Evolutionary conservation across 148 eudicot genomes (phyloP).

Genomic region (Linanthus parryae): DNA sequence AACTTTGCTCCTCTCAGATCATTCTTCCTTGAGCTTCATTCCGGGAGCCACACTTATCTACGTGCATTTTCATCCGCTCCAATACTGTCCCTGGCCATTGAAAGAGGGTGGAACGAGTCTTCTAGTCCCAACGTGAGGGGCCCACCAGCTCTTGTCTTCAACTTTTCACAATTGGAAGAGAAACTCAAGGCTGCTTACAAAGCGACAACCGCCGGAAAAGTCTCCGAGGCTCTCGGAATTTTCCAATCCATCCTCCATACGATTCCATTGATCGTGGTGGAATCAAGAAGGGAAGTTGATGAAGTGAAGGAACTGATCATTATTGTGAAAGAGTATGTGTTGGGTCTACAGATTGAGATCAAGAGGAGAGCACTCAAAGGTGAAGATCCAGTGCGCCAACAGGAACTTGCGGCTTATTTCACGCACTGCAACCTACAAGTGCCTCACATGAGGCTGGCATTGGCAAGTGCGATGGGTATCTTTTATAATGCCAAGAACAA

Average conservation of each 20-base stretch:
- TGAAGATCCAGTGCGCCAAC: slow-evolving; percentile 81
- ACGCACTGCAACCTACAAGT: slow-evolving; percentile 87
- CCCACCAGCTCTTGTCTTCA: slow-evolving; percentile 75
- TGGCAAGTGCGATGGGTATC: slow-evolving; percentile 68
- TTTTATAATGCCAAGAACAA: slow-evolving; percentile 69
- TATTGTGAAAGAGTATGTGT: slow-evolving; percentile 76
- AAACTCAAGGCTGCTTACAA: slow-evolving; percentile 75
- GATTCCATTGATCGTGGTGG: slow-evolving; percentile 82
- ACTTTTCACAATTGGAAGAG: slow-evolving; percentile 76
- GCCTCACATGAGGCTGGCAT: slow-evolving; percentile 79
- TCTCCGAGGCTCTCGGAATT: slow-evolving; percentile 69
- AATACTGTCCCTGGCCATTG: slow-evolving; percentile 60
- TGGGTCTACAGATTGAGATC: slow-evolving; percentile 84
- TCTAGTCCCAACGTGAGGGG: slow-evolving; percentile 72
- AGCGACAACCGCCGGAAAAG: slow-evolving; percentile 70
- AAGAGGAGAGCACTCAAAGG: slow-evolving; percentile 71
- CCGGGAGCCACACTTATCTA: slow-evolving; percentile 71
- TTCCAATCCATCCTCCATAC: slow-evolving; percentile 69
- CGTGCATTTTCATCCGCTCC: slow-evolving; percentile 74
- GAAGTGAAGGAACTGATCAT: slow-evolving; percentile 82
- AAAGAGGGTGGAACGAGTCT: slow-evolving; percentile 85
- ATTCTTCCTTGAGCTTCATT: slow-evolving; percentile 66
- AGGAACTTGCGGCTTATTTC: slow-evolving; percentile 94
- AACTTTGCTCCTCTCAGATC: slow-evolving; percentile 74
- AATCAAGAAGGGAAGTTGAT: slow-evolving; percentile 84